Evolutionary conservation across 179 eudicot genomes (phyloP).

Genomic region (Spinacia oleracea): DNA sequence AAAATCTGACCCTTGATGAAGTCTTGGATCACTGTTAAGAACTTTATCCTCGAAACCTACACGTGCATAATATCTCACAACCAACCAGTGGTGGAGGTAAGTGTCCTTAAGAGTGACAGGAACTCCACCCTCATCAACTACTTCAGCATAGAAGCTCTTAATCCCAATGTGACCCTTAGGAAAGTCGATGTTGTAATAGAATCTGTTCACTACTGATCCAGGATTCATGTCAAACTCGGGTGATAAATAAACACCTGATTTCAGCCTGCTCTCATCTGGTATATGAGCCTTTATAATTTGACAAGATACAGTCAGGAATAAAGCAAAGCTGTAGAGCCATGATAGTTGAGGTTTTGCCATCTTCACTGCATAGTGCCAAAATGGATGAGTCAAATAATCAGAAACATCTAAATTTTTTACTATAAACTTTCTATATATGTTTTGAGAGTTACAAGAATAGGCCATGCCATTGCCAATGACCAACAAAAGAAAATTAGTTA

Average conservation of each 20-base stretch:
- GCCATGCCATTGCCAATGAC: background rate
- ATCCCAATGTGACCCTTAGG: conserved; percentile 68
- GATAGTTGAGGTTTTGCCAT: conserved; percentile 33
- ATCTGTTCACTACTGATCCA: conserved; percentile 59
- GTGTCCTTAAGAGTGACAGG: conserved; percentile 65
- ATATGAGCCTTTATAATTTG: conserved; percentile 27
- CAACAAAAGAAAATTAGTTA: background rate
- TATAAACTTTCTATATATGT: background rate
- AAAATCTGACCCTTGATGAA: conserved; percentile 30
- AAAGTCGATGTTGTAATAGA: conserved; percentile 55
- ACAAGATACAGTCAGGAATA: conserved; percentile 21
- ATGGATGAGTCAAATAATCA: background rate
- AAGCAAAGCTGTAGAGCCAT: conserved; percentile 23
- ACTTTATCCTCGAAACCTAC: conserved; percentile 31
- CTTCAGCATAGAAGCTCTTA: conserved; percentile 66
- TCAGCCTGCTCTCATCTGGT: conserved; percentile 27
- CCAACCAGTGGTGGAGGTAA: conserved; percentile 76
- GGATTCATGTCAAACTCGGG: conserved; percentile 56
- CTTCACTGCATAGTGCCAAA: conserved; percentile 16
- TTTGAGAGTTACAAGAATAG: background rate
- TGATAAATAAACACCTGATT: conserved; percentile 52
- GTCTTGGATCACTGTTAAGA: conserved; percentile 8
- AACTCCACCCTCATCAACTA: conserved; percentile 63
- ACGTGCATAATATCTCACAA: conserved; percentile 47
- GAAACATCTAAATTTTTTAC: background rate